Evolutionary conservation across 352 stramenopile genomes (phyloP).

Genomic region (Blastocystis sp.): DNA sequence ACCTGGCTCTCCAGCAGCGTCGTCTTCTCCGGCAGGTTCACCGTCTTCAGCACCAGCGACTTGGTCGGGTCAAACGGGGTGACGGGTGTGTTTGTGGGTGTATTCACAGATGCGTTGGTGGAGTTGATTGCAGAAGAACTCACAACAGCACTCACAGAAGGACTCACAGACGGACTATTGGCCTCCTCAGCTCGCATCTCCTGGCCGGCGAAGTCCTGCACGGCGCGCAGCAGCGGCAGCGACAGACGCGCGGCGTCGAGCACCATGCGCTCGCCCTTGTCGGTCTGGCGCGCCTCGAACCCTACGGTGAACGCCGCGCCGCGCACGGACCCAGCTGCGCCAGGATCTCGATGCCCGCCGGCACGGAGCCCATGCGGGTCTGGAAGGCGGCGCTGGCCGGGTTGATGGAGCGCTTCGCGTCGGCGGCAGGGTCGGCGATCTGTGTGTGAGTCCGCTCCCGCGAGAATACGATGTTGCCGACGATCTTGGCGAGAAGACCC

Average conservation of each 20-base stretch:
- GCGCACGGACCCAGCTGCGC: neutral
- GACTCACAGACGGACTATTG: too few relatives aligned
- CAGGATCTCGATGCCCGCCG: neutral
- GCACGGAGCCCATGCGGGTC: neutral
- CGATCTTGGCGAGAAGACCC: neutral
- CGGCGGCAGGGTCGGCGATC: neutral
- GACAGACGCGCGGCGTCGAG: neutral
- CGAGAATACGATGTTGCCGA: neutral
- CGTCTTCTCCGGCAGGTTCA: neutral
- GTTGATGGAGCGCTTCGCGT: neutral
- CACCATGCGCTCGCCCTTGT: conserved; percentile 8
- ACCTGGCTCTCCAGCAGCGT: neutral
- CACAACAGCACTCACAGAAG: too few relatives aligned
- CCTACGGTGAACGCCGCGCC: neutral
- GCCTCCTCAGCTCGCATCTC: neutral
- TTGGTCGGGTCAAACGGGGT: conserved; percentile 19
- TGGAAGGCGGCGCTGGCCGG: neutral
- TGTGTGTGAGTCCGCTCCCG: neutral
- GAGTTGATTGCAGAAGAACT: neutral
- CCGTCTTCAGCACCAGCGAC: neutral
- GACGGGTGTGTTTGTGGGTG: neutral
- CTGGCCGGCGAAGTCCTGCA: neutral
- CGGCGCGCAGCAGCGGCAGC: neutral
- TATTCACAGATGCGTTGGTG: neutral
- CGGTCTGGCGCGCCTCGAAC: neutral